Conservation (phyloP, 148 eudicot species). For the Camellia sinensis region DNA sequence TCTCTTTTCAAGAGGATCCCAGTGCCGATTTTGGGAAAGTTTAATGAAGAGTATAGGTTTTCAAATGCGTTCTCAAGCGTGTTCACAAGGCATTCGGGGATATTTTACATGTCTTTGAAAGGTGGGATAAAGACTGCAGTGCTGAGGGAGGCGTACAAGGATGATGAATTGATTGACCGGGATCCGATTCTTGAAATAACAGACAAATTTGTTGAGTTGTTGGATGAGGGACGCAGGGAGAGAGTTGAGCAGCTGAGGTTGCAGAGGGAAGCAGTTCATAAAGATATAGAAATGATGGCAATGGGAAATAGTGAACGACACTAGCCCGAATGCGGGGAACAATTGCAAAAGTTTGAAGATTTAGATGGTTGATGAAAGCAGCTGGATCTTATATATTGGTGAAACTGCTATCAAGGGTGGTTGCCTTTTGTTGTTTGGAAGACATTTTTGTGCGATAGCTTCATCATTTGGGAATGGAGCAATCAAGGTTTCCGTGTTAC, state of each 20-base stretch:
- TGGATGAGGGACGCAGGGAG: constrained; percentile 67
- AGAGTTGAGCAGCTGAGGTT: constrained; percentile 48
- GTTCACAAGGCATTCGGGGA: constrained; percentile 86
- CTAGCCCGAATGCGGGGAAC: constrained; percentile 18
- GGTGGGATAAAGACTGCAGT: constrained; percentile 88
- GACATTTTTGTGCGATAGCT: not conserved
- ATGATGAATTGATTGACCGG: constrained; percentile 60
- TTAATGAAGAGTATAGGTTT: constrained; percentile 71
- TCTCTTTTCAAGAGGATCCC: constrained; percentile 74
- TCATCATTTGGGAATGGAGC: not conserved
- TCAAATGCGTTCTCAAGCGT: constrained; percentile 76
- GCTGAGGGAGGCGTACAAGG: constrained; percentile 84
- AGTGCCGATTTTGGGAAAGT: constrained; percentile 72
- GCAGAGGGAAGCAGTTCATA: constrained; percentile 39
- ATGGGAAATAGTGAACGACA: constrained; percentile 12
- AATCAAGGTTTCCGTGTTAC: not conserved
- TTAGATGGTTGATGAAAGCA: constrained; percentile 12
- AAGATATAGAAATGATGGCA: constrained; percentile 51
- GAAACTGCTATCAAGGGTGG: not conserved
- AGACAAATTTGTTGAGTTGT: constrained; percentile 69
- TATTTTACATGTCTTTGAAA: constrained; percentile 79
- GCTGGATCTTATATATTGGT: not conserved
- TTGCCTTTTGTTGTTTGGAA: not conserved
- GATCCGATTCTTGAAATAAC: constrained; percentile 73
- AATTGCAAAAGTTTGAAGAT: constrained; percentile 16